These are phyloP conservation scores for Fusarium xyrophilum DNA, from an alignment of 2,329 filamentous ascomycete species.

Conservation along the genomic window DNA sequence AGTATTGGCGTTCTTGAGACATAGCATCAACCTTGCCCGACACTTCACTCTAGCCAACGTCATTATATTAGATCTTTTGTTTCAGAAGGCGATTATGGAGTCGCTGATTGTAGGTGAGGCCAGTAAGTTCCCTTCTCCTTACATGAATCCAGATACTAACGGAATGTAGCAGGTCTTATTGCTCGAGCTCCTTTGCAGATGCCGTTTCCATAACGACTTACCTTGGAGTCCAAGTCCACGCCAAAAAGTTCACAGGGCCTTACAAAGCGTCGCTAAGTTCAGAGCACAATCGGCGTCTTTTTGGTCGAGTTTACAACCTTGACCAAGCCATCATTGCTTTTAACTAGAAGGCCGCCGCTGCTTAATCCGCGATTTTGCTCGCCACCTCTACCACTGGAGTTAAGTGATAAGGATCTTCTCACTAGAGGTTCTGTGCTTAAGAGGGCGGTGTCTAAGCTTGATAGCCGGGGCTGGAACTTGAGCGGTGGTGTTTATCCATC, in stretches of 20 bases:
- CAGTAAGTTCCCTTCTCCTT: too few species aligned
- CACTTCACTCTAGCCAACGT: not conserved
- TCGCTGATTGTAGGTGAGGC: conserved; percentile 1
- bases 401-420: conserved; percentile 4
- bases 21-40: not conserved
- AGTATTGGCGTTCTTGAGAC: not conserved
- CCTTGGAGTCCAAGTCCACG: not conserved
- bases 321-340: conserved; percentile 5
- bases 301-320: not conserved
- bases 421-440: not conserved
- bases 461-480: not conserved
- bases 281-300: not conserved
- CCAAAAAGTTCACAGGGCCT: not conserved
- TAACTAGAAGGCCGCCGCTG: conserved; percentile 1
- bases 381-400: not conserved
- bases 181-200: not conserved
- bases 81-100: not conserved
- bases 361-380: not conserved
- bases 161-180: conserved; percentile 4
- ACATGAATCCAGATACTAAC: too few species aligned
- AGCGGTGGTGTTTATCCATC: not conserved
- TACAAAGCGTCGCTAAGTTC: not conserved
- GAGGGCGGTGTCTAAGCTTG: not conserved
- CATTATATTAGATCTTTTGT: conserved; percentile 1
- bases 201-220: conserved; percentile 6